A percentile compares a stretch with the other conserved stretches of the same genome.
Evolutionary conservation across 129 eudicot species (phyloP).

Genomic region (Lactuca sativa): DNA sequence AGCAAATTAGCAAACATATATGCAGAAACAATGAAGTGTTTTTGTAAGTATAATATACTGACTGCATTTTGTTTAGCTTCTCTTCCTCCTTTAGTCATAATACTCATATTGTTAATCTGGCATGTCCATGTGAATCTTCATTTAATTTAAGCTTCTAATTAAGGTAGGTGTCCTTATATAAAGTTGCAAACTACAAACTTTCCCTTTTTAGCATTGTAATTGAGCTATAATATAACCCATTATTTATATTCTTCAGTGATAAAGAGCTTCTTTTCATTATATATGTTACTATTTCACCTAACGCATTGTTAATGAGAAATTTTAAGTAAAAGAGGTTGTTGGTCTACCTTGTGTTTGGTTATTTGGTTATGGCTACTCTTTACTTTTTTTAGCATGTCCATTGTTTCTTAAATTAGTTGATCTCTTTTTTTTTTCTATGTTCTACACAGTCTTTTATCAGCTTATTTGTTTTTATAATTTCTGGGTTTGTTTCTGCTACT

Average conservation of each 20-base stretch:
- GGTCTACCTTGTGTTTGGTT: conserved; percentile 34
- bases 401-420: not conserved
- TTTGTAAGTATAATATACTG: not conserved
- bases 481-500: conserved; percentile 5
- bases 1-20: conserved; percentile 9
- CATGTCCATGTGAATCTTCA: too few species aligned
- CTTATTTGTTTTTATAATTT: not conserved
- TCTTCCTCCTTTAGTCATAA: not conserved
- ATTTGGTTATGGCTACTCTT: conserved; percentile 17
- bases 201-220: conserved; percentile 19
- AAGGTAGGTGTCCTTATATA: not conserved
- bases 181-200: conserved; percentile 2
- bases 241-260: not conserved
- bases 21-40: not conserved
- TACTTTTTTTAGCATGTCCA: conserved; percentile 12
- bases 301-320: not conserved
- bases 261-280: conserved; percentile 10
- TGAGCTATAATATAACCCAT: not conserved
- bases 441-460: not conserved
- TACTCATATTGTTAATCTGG: not conserved
- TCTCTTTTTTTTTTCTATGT: conserved; percentile 1
- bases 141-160: conserved; percentile 7
- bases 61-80: conserved; percentile 8
- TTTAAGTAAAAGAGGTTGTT: conserved; percentile 33
- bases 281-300: conserved; percentile 11